Percentiles rank a stretch among this genome's conserved stretches.
phyloP scores from a whole-genome alignment of 441 rosid species.

The California macrophylla region DNA sequence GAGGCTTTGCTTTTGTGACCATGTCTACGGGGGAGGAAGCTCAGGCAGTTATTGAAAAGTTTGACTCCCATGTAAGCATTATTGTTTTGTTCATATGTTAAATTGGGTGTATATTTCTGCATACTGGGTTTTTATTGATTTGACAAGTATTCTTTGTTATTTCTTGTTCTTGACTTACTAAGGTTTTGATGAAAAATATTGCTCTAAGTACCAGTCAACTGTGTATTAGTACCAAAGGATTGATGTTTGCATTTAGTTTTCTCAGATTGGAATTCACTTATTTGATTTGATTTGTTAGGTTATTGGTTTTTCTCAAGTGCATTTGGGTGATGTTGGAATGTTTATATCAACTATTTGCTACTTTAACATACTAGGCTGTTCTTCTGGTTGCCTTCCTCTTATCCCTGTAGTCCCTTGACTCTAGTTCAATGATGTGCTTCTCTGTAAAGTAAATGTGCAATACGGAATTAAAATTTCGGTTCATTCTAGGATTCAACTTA shows the following conservation, averaged over 20 bases:
- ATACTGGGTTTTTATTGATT: too few relatives aligned
- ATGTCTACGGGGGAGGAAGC: slow-evolving; percentile 75
- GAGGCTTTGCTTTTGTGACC: slow-evolving; percentile 71
- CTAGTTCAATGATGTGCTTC: not conserved
- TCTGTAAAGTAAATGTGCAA: not conserved
- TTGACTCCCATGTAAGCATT: slow-evolving; percentile 45
- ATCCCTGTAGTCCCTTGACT: not conserved
- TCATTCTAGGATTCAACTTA: not conserved
- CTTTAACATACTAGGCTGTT: not conserved
- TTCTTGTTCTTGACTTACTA: not conserved
- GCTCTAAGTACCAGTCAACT: not conserved
- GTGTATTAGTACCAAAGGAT: not conserved
- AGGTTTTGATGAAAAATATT: not conserved
- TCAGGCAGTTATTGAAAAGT: slow-evolving; percentile 63
- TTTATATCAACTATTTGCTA: not conserved
- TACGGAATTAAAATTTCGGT: not conserved
- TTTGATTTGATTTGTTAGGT: not conserved
- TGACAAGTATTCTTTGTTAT: too few relatives aligned
- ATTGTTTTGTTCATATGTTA: not conserved
- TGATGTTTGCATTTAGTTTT: not conserved
- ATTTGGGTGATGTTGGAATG: not conserved
- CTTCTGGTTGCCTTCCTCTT: not conserved
- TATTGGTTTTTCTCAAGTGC: not conserved
- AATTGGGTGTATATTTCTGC: too few relatives aligned
- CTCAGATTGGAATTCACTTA: not conserved